phyloP scores from a whole-genome alignment of 352 stramenopile genomes.

The Pythium rhizo-oryzae region DNA sequence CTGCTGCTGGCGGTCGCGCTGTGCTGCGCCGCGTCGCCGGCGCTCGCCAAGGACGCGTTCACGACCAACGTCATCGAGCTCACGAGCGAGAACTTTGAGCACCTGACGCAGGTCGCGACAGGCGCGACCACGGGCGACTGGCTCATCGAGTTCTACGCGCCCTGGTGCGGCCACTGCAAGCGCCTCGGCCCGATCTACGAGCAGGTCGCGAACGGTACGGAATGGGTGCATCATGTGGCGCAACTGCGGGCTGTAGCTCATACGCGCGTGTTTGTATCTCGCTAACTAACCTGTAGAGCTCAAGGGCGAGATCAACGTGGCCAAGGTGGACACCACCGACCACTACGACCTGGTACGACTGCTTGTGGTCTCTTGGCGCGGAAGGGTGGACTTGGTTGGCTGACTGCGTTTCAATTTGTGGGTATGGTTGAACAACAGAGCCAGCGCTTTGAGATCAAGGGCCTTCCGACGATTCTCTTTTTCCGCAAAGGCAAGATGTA shows the following conservation, averaged over 20 bases:
- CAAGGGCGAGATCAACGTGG: constrained; percentile 88
- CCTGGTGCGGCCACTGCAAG: constrained; percentile 96
- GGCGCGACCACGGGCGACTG: constrained; percentile 93
- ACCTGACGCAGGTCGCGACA: constrained; percentile 88
- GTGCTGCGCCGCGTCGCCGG: neutral
- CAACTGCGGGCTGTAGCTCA: neutral
- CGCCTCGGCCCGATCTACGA: constrained; percentile 70
- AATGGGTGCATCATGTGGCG: no score
- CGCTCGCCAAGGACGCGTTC: neutral
- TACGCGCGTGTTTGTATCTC: neutral
- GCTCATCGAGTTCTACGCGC: constrained; percentile 94
- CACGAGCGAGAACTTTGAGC: constrained; percentile 81
- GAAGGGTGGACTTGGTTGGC: no score
- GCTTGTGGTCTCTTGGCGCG: neutral
- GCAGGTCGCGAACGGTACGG: constrained; percentile 64
- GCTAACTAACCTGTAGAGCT: constrained; percentile 66
- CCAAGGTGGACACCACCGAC: constrained; percentile 87
- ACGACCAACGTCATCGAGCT: constrained; percentile 67
- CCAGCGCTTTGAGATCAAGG: constrained; percentile 84
- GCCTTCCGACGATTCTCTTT: constrained; percentile 78
- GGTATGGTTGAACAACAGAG: no score
- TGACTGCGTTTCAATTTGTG: no score
- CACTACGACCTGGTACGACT: constrained; percentile 57
- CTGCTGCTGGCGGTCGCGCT: constrained; percentile 10
- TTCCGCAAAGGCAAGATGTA: constrained; percentile 81